Evolutionary conservation across 495 filamentous ascomycete genomes (phyloP), one percentile per base, ranked within the genome.

Genomic region (Penicillium psychrofluorescens): DNA sequence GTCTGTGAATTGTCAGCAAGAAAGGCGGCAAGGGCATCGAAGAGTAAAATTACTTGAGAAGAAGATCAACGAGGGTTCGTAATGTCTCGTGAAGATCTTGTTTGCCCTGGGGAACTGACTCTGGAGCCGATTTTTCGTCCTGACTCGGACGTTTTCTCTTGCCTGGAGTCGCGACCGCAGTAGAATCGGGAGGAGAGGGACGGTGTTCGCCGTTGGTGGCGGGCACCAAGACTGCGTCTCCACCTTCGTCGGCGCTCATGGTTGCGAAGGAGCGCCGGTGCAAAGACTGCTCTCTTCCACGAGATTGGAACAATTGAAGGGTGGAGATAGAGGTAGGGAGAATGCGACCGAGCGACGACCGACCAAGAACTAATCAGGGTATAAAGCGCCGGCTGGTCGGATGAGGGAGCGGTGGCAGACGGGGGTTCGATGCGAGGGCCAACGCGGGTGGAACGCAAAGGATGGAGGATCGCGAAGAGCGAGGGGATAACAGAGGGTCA

Each of bases 81-180:
- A 74, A 45, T 22, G 57, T 64, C 50, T 71, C 66, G 27, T 70
- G 62, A 13, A 74, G 55, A 36, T 67, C 61, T 30, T 39, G 36
- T 44, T 54, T 67, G 36, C 70, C 60, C 36, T 65, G 63, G 45
- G 59, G 50, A 8, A 49, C 48, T 11, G 56, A 38, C 11, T 70
- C 68, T 29, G 55, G 53, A 15, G 46, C 50, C 12, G 44, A 41
- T 43, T 61, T 69, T 35, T 66, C 67, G 9, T 72, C 68, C 31
- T 68, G 67, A 47, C 58, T 58, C 15, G 65, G 63, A 43, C 70
- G 70, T 60, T 72, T 74, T 56, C 70, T 66, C 50, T 74, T 74
- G 12, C 60, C 68, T 33, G 68, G 58, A 15, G 64, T 70, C 43
- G 70, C 61, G 36, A 58, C 44, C n/a, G 49, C 48, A 36, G 56